phyloP scores from a whole-genome alignment of 768 basidiomycete species.

The Piloderma croceum region DNA sequence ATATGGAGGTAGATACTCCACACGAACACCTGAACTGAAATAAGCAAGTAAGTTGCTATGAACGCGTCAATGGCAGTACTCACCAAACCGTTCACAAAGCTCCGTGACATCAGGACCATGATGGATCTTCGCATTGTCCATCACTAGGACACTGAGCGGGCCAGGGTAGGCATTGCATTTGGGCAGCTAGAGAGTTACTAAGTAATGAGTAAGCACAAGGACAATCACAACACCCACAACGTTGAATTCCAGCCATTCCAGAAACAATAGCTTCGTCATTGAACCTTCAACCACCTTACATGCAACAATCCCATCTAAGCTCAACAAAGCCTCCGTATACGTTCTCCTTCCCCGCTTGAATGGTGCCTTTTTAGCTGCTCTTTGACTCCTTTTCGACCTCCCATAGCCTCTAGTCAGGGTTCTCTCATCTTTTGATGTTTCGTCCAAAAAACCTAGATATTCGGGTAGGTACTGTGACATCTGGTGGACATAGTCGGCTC shows the following conservation, averaged over 20 bases:
- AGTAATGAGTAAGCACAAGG: too few relatives aligned
- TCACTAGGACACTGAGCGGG: too few relatives aligned
- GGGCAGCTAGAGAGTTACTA: too few relatives aligned
- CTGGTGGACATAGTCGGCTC: constrained; percentile 19
- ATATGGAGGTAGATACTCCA: constrained; percentile 32
- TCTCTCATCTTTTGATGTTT: constrained; percentile 28
- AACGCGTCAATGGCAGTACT: neutral
- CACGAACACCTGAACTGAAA: constrained; percentile 20
- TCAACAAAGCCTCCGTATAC: constrained; percentile 22
- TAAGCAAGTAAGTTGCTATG: neutral
- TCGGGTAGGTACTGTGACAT: constrained; percentile 27
- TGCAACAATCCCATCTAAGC: constrained; percentile 26
- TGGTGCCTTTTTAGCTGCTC: constrained; percentile 19
- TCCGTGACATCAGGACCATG: constrained; percentile 25
- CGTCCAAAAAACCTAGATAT: constrained; percentile 31
- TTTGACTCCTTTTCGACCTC: constrained; percentile 15
- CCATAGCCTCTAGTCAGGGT: constrained; percentile 17
- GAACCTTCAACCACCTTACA: constrained; percentile 25
- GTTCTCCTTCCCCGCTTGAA: constrained; percentile 27
- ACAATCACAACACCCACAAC: constrained; percentile 21
- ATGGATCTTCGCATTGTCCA: too few relatives aligned
- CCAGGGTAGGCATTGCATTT: too few relatives aligned
- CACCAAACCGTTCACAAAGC: constrained; percentile 19
- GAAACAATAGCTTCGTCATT: constrained; percentile 16
- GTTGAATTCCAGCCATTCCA: constrained; percentile 21